These are phyloP conservation scores for Trametes cingulata DNA, from an alignment of 768 basidiomycete species.

Conservation along the genomic window DNA sequence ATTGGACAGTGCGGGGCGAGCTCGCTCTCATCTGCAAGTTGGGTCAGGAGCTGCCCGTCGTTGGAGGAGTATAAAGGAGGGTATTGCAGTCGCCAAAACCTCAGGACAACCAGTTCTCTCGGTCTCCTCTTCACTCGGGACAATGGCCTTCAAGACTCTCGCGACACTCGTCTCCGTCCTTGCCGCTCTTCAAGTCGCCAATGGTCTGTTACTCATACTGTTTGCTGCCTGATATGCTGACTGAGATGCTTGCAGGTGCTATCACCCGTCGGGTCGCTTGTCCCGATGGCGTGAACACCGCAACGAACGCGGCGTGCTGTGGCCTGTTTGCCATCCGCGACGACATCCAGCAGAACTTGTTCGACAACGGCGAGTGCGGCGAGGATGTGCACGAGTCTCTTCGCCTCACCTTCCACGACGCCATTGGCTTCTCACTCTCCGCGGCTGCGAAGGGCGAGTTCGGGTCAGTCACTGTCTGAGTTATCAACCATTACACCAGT, in stretches of 20 bases:
- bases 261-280: constrained; percentile 29
- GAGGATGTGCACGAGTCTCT: constrained; percentile 33
- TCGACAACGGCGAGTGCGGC: constrained; percentile 32
- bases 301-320: constrained; percentile 33
- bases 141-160: constrained; percentile 27
- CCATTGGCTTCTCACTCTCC: constrained; percentile 19
- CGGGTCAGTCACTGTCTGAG: not conserved
- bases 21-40: constrained; percentile 1
- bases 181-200: constrained; percentile 15
- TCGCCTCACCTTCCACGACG: constrained; percentile 31
- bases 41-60: too few relatives aligned
- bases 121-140: not conserved
- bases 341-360: constrained; percentile 31
- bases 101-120: constrained; percentile 5
- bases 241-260: constrained; percentile 12
- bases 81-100: not conserved
- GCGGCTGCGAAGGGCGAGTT: not conserved
- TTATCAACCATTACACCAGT: too few relatives aligned
- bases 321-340: constrained; percentile 32
- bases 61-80: not conserved
- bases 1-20: not conserved
- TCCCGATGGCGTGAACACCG: constrained; percentile 32
- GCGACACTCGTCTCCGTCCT: constrained; percentile 14
- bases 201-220: constrained; percentile 5
- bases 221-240: not conserved